Conservation (phyloP, 768 basidiomycete genomes). For the Dacryopinax spathularia region DNA sequence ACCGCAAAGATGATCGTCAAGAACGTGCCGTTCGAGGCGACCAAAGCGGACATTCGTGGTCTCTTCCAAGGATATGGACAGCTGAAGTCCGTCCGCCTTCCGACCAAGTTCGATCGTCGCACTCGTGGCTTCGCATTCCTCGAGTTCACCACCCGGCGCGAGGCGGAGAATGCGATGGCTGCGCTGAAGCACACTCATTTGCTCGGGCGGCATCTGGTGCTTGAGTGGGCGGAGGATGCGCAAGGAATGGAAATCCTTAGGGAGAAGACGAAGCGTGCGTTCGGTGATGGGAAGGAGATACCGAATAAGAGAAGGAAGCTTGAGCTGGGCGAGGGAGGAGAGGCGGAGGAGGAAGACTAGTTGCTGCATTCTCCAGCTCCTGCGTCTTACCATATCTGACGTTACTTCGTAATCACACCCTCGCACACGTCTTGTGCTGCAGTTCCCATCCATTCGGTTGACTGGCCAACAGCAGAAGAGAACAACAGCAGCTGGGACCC, state of each 20-base stretch:
- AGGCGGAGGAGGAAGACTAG: slow-evolving; percentile 24
- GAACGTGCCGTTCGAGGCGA: slow-evolving; percentile 94
- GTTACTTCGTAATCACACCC: no score
- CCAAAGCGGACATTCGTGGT: slow-evolving; percentile 79
- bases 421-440: no score
- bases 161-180: slow-evolving; percentile 78
- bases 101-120: slow-evolving; percentile 77
- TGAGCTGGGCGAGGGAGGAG: slow-evolving; percentile 34
- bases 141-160: slow-evolving; percentile 78
- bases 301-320: slow-evolving; percentile 68
- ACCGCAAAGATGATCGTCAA: slow-evolving; percentile 95
- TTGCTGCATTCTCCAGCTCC: no score
- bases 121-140: slow-evolving; percentile 93
- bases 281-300: slow-evolving; percentile 45
- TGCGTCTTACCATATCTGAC: no score
- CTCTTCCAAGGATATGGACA: slow-evolving; percentile 86
- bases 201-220: slow-evolving; percentile 83
- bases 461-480: no score
- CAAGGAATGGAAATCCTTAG: slow-evolving; percentile 63
- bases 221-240: slow-evolving; percentile 71
- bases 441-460: no score
- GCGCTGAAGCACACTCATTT: slow-evolving; percentile 89
- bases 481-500: no score
- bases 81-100: slow-evolving; percentile 86
- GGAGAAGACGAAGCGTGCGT: slow-evolving; percentile 67